phyloP scores from a whole-genome alignment of 345 rosid species.

The Gossypium bickii region DNA sequence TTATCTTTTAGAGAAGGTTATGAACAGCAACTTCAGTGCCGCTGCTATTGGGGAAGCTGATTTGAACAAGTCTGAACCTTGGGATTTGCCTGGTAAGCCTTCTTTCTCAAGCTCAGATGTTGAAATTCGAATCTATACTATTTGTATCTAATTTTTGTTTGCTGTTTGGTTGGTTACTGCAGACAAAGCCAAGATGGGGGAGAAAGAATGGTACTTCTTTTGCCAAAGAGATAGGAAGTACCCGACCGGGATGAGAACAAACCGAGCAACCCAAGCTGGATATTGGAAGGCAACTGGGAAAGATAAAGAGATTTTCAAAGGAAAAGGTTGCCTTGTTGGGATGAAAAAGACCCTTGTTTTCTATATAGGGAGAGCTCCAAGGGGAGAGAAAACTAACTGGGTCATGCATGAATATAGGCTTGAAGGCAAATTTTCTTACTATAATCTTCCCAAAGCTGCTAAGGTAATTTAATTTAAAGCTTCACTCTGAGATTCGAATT shows the following conservation, averaged over 20 bases:
- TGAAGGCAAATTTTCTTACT: constrained; percentile 75
- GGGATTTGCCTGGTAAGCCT: constrained; percentile 81
- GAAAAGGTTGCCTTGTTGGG: constrained; percentile 65
- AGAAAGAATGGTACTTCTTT: constrained; percentile 90
- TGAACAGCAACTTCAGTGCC: constrained; percentile 44
- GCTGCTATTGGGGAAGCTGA: constrained; percentile 70
- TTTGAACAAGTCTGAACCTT: constrained; percentile 89
- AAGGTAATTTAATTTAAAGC: constrained; percentile 39
- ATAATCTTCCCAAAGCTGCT: constrained; percentile 57
- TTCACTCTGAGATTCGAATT: not conserved
- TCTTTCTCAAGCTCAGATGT: not conserved
- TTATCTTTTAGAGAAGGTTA: constrained; percentile 60
- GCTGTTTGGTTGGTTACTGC: constrained; percentile 13
- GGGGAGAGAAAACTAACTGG: constrained; percentile 94
- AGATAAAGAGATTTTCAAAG: constrained; percentile 76
- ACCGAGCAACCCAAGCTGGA: constrained; percentile 85
- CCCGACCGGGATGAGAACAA: constrained; percentile 94
- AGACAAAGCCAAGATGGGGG: constrained; percentile 96
- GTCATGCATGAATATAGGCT: constrained; percentile 94
- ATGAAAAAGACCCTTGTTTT: constrained; percentile 99
- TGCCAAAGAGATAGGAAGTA: constrained; percentile 89
- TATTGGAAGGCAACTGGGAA: constrained; percentile 99
- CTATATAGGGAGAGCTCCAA: constrained; percentile 91
- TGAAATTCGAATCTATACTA: not conserved
- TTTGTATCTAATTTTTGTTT: not conserved